Evolutionary conservation across 164 flowering plant genomes (phyloP).

Genomic region (Tetracentron sinense): DNA sequence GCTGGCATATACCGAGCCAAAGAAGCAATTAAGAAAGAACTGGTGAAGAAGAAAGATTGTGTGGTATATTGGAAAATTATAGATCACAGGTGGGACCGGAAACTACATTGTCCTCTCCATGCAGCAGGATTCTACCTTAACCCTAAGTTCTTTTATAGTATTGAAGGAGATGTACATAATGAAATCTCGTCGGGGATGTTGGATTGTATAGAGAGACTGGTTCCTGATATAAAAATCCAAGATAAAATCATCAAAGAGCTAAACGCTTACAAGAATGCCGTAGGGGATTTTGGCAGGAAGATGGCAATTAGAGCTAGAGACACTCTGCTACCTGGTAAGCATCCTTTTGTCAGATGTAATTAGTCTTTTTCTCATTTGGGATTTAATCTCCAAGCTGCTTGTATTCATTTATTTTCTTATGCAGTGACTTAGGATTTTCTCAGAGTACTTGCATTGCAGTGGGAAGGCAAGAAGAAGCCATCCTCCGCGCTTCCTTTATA

Average conservation of each 20-base stretch:
- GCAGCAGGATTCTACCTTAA: conserved; percentile 84
- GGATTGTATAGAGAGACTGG: conserved; percentile 83
- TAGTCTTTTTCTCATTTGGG: background rate
- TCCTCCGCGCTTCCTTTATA: background rate
- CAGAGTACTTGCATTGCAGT: background rate
- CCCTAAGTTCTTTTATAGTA: conserved; percentile 69
- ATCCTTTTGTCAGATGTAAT: conserved; percentile 6
- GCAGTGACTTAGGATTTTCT: background rate
- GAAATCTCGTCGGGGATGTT: conserved; percentile 59
- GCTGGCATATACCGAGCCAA: conserved; percentile 77
- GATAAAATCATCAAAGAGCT: conserved; percentile 79
- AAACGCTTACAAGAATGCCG: conserved; percentile 60
- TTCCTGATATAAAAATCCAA: conserved; percentile 64
- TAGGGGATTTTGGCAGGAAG: conserved; percentile 85
- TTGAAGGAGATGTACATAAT: conserved; percentile 59
- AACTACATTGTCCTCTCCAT: conserved; percentile 62
- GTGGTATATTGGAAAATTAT: conserved; percentile 70
- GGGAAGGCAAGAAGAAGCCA: background rate
- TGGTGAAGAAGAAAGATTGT: conserved; percentile 52
- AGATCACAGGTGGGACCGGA: conserved; percentile 67
- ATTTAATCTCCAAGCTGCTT: background rate
- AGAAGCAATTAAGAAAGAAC: conserved; percentile 66
- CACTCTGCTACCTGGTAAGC: conserved; percentile 67
- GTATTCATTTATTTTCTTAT: background rate
- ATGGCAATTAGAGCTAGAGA: conserved; percentile 80